Evolutionary conservation across 2,329 filamentous ascomycete species (phyloP).

Genomic region (Aspergillus pseudoviridinutans): DNA sequence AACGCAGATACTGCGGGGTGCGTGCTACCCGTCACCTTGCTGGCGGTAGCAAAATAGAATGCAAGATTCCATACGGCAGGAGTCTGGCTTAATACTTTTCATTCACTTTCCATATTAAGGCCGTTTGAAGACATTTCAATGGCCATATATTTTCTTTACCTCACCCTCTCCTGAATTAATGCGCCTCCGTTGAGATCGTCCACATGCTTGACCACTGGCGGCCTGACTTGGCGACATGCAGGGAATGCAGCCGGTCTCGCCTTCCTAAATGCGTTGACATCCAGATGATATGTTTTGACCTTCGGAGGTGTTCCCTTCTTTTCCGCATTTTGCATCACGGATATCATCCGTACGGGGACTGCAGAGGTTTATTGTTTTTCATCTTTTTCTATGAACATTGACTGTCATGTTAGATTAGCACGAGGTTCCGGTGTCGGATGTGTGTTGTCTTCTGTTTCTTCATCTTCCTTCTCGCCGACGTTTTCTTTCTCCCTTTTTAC

Average conservation of each 20-base stretch:
- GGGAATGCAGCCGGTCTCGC: conserved; percentile 30
- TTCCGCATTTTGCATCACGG: neutral
- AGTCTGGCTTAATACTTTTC: conserved; percentile 1
- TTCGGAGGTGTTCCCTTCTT: conserved; percentile 6
- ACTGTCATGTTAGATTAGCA: conserved; percentile 15
- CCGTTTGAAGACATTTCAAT: conserved; percentile 5
- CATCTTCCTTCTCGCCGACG: conserved; percentile 3
- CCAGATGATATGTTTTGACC: conserved; percentile 10
- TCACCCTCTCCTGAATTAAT: conserved; percentile 8
- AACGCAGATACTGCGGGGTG: neutral
- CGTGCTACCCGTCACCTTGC: neutral
- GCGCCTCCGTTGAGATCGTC: conserved; percentile 7
- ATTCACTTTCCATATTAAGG: conserved; percentile 1
- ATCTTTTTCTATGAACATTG: conserved; percentile 3
- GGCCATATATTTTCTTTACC: conserved; percentile 6
- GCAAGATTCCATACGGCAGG: neutral
- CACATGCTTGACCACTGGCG: conserved; percentile 6
- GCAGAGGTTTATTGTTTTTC: neutral
- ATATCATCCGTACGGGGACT: neutral
- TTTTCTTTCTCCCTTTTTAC: conserved; percentile 3
- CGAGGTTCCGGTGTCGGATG: conserved; percentile 18
- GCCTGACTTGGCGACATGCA: conserved; percentile 30
- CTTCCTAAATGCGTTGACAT: conserved; percentile 6
- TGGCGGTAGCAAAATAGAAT: neutral
- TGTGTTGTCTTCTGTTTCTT: conserved; percentile 5